Conservation (phyloP, 2,329 filamentous ascomycete genomes). For the Botrytis fragariae region DNA sequence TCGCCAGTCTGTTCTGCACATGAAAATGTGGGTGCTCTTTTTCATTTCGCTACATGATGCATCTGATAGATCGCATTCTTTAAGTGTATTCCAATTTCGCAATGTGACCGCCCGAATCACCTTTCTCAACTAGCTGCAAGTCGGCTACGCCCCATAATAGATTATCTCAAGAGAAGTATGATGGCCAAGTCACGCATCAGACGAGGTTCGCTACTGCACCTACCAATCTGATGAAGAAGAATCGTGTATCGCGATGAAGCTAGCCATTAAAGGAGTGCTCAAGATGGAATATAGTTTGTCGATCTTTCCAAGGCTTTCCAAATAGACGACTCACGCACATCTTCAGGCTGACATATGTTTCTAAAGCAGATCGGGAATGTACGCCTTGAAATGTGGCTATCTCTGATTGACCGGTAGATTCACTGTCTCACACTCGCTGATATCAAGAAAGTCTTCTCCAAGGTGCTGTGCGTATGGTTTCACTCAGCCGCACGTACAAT, state of each 20-base stretch:
- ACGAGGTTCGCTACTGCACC: background rate
- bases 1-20: slow-evolving; percentile 11
- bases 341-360: slow-evolving; percentile 7
- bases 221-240: background rate
- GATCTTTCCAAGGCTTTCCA: slow-evolving; percentile 7
- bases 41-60: background rate
- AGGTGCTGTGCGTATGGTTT: slow-evolving; percentile 2
- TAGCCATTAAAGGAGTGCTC: background rate
- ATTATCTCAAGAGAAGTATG: background rate
- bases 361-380: background rate
- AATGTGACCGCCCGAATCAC: slow-evolving; percentile 9
- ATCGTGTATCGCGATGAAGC: background rate
- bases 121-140: slow-evolving; percentile 7
- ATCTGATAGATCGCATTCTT: slow-evolving; percentile 21
- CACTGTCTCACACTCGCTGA: slow-evolving; percentile 3
- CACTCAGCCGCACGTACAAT: slow-evolving; percentile 6
- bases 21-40: slow-evolving; percentile 9
- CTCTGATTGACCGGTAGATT: slow-evolving; percentile 3
- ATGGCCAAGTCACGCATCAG: slow-evolving; percentile 8
- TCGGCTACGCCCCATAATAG: slow-evolving; percentile 14
- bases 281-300: background rate
- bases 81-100: slow-evolving; percentile 2
- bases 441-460: background rate
- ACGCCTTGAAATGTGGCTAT: slow-evolving; percentile 15
- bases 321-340: background rate